Evolutionary conservation across 805 yeast species (phyloP), one percentile per base, ranked within the genome.

Genomic region (Metschnikowia sp.): DNA sequence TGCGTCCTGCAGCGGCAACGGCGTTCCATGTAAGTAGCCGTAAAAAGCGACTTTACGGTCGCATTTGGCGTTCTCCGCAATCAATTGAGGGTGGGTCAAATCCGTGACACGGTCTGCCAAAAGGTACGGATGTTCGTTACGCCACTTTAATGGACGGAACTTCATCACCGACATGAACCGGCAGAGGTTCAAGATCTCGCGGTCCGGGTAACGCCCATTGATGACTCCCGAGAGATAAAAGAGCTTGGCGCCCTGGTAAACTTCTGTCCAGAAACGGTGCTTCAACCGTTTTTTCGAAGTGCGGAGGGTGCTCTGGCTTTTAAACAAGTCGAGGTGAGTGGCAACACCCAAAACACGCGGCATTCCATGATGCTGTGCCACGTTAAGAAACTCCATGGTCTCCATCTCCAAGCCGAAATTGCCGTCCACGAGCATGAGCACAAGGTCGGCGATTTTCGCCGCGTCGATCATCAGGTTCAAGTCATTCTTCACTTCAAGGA

Each of bases 391-490:
- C 69, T 94, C 99, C 98, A 94, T 95, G 8, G 99, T 94, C 69
- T 94, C 99, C 99, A 94, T 94, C 73, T 94, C 99, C 50, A 94
- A 82, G 8, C 99, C 99, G 64, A 89, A 94, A 65, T 94, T 94
- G 49, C 99, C 98, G 72, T 94, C 99, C 50, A 94, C 82, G 77
- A 94, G 70, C 51, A 94, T 65, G 41, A 94, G 74, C 9, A 95
- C 96, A 52, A 94, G 75, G 67, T 94, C 99, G 0, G 98, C 96
- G 48, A 91, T 83, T 61, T 94, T 94, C 28, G 98, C 96, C 34
- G 94, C 82, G 69, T 94, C 99, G 37, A 91, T 82, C 98, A 95
- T 94, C 8, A 97, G 84, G 65, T 89, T 91, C 62, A 94, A 70
- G 65, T 94, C 99, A 59, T 91, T 92, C 10, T 84, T 81, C 56